Evolutionary conservation across 2,329 filamentous ascomycete genomes (phyloP).

Genomic region (Exserohilum rostratum): DNA sequence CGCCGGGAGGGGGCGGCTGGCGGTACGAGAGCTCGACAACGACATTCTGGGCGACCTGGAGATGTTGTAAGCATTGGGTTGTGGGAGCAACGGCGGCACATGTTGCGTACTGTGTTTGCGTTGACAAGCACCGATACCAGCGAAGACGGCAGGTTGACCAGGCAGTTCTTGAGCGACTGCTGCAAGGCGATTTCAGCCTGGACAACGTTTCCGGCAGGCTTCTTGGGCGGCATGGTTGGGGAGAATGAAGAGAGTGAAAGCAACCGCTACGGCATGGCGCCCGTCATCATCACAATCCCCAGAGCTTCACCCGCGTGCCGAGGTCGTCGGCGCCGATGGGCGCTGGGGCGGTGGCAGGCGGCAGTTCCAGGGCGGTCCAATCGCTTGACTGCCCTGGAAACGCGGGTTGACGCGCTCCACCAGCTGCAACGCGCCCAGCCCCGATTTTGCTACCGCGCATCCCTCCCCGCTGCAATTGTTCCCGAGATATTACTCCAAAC

Average conservation of each 20-base stretch:
- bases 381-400: conserved; percentile 22
- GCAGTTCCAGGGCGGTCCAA: conserved; percentile 21
- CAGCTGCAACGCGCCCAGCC: conserved; percentile 35
- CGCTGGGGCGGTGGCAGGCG: conserved; percentile 35
- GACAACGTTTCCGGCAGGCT: conserved; percentile 58
- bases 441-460: conserved; percentile 31
- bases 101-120: conserved; percentile 77
- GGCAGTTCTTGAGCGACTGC: conserved; percentile 83
- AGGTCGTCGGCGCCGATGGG: conserved; percentile 36
- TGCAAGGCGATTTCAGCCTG: conserved; percentile 84
- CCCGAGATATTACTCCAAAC: conserved; percentile 12
- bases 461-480: conserved; percentile 23
- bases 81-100: not conserved
- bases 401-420: conserved; percentile 34
- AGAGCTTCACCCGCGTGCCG: conserved; percentile 28
- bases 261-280: conserved; percentile 1
- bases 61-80: conserved; percentile 56
- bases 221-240: conserved; percentile 49
- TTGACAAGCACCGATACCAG: conserved; percentile 85
- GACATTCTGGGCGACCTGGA: conserved; percentile 89
- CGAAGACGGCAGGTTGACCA: conserved; percentile 88
- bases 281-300: conserved; percentile 2
- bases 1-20: conserved; percentile 57
- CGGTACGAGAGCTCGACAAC: conserved; percentile 88
- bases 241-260: conserved; percentile 6